Evolutionary conservation across 176 grass and related monocot genomes (phyloP).

Genomic region (Canna indica): DNA sequence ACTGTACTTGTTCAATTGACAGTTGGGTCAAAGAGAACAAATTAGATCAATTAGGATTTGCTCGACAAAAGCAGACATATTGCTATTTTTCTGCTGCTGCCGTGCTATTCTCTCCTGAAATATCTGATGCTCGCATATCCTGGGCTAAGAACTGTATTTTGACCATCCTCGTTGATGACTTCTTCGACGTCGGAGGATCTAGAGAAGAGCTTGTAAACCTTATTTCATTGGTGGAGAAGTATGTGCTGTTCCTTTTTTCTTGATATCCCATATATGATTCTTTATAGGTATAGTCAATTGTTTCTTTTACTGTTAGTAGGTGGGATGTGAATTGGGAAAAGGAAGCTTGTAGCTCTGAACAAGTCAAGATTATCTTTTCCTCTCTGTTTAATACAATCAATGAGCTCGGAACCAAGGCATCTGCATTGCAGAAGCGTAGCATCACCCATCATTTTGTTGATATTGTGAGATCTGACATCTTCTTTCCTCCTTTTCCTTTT

Average conservation of each 20-base stretch:
- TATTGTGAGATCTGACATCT: constrained; percentile 31
- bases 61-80: constrained; percentile 49
- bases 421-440: constrained; percentile 34
- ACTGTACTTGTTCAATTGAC: neutral
- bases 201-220: constrained; percentile 55
- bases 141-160: constrained; percentile 62
- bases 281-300: neutral
- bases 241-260: constrained; percentile 14
- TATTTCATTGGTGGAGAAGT: constrained; percentile 49
- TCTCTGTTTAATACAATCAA: constrained; percentile 45
- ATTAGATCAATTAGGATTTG: constrained; percentile 61
- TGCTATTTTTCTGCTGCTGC: constrained; percentile 61
- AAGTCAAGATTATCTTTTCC: constrained; percentile 60
- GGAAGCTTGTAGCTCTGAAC: constrained; percentile 46
- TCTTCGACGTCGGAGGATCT: constrained; percentile 74
- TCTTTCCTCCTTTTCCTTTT: neutral
- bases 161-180: constrained; percentile 57
- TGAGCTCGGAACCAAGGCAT: constrained; percentile 50
- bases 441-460: constrained; percentile 45
- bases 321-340: constrained; percentile 50
- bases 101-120: constrained; percentile 42
- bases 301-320: constrained; percentile 20
- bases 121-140: constrained; percentile 42
- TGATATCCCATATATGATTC: neutral
- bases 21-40: constrained; percentile 58